Percentiles rank a stretch among this genome's conserved stretches.
phyloP scores from a whole-genome alignment of 306 rosid genomes.

The Rosa chinensis region DNA sequence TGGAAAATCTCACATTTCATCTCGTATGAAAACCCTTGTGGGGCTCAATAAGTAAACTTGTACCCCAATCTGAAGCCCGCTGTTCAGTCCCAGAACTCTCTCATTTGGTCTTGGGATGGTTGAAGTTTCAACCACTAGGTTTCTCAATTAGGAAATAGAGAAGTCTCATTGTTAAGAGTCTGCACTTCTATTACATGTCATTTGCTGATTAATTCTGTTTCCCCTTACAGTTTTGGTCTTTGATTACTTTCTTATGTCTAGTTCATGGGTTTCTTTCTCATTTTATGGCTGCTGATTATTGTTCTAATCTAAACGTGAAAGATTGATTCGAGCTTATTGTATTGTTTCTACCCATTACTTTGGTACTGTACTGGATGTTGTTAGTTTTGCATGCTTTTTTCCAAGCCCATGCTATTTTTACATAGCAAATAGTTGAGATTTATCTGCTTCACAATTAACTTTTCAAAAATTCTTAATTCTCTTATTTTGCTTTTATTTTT shows the following conservation, averaged over 20 bases:
- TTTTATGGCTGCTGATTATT: constrained; percentile 2
- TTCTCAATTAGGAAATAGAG: background rate
- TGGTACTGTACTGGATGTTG: background rate
- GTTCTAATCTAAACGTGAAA: constrained; percentile 16
- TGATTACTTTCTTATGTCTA: background rate
- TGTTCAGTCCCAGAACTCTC: background rate
- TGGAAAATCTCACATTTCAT: background rate
- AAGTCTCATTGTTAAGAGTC: background rate
- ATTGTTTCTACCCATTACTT: background rate
- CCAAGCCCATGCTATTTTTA: background rate
- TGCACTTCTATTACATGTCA: background rate
- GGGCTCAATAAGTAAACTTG: background rate
- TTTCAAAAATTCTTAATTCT: constrained; percentile 12
- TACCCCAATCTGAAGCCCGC: background rate
- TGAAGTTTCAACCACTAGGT: background rate
- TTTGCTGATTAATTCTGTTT: background rate
- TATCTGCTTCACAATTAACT: background rate
- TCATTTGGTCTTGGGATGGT: background rate
- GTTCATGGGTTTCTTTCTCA: background rate
- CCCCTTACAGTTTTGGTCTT: background rate
- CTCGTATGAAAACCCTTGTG: background rate
- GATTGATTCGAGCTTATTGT: constrained; percentile 10
- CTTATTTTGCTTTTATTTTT: constrained; percentile 23
- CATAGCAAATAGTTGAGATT: background rate
- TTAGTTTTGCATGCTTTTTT: background rate